phyloP scores from a whole-genome alignment of 805 yeast genomes.

The Brettanomyces bruxellensis region DNA sequence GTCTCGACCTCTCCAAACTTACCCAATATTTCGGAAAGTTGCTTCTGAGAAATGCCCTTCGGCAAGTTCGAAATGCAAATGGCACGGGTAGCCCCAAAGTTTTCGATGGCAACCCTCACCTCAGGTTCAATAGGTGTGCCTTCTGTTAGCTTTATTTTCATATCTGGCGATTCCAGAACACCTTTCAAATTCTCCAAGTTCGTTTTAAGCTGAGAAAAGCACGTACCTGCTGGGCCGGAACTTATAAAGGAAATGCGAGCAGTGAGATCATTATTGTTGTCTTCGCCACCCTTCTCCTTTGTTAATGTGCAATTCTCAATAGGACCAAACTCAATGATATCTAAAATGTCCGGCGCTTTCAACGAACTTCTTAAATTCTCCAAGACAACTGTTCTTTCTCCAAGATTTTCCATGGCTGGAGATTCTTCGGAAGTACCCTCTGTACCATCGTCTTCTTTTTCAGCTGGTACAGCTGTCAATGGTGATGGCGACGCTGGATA shows the following conservation, averaged over 20 bases:
- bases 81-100: conserved; percentile 23
- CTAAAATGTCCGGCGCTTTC: conserved; percentile 21
- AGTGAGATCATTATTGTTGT: neutral
- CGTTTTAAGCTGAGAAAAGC: conserved; percentile 10
- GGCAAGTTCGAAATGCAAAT: conserved; percentile 20
- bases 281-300: conserved; percentile 13
- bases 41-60: conserved; percentile 3
- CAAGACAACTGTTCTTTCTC: conserved; percentile 9
- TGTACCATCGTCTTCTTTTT: neutral
- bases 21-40: conserved; percentile 24
- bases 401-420: neutral
- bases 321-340: conserved; percentile 48
- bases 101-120: conserved; percentile 20
- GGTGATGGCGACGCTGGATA: neutral
- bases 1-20: conserved; percentile 35
- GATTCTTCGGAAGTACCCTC: too few species aligned
- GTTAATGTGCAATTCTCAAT: conserved; percentile 42
- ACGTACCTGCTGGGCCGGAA: conserved; percentile 11
- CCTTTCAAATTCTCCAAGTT: conserved; percentile 14
- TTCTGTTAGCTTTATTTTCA: conserved; percentile 26
- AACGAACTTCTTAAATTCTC: conserved; percentile 12
- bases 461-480: neutral
- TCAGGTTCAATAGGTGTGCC: conserved; percentile 21
- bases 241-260: conserved; percentile 18
- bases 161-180: conserved; percentile 28